These are phyloP conservation scores for Amylostereum areolatum DNA, from an alignment of 1,284 basidiomycete genomes.

Conservation along the genomic window DNA sequence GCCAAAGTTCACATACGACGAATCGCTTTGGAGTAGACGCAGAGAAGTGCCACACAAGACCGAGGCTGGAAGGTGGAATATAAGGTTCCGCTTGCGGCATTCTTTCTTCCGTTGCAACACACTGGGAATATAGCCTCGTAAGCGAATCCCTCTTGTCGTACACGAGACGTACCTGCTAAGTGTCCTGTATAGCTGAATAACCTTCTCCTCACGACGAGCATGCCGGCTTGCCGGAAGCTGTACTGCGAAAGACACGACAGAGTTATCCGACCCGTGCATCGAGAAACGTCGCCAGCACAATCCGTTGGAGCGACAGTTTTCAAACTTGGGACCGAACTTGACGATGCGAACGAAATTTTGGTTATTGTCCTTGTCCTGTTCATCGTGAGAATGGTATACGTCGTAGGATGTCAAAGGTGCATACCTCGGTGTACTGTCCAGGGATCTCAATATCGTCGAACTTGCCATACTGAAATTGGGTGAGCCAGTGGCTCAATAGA, in stretches of 20 bases:
- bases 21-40: slow-evolving; percentile 87
- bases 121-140: slow-evolving; percentile 9
- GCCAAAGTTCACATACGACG: slow-evolving; percentile 86
- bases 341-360: slow-evolving; percentile 90
- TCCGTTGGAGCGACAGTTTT: slow-evolving; percentile 82
- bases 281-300: slow-evolving; percentile 89
- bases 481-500: slow-evolving; percentile 87
- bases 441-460: slow-evolving; percentile 99
- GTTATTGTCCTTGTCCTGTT: slow-evolving; percentile 89
- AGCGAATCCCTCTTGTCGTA: neutral
- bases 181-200: slow-evolving; percentile 88
- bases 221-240: slow-evolving; percentile 88
- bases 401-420: too few species aligned
- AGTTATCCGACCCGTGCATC: slow-evolving; percentile 91
- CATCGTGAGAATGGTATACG: neutral
- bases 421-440: slow-evolving; percentile 93
- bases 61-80: slow-evolving; percentile 87
- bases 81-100: slow-evolving; percentile 85
- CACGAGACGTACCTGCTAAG: slow-evolving; percentile 75
- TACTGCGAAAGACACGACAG: slow-evolving; percentile 84
- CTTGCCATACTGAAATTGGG: slow-evolving; percentile 97
- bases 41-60: slow-evolving; percentile 83
- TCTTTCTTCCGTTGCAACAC: slow-evolving; percentile 87
- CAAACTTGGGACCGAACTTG: slow-evolving; percentile 89
- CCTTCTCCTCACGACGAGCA: slow-evolving; percentile 88